phyloP scores from a whole-genome alignment of 1,284 basidiomycete species.

The Trichosporon sp. region DNA sequence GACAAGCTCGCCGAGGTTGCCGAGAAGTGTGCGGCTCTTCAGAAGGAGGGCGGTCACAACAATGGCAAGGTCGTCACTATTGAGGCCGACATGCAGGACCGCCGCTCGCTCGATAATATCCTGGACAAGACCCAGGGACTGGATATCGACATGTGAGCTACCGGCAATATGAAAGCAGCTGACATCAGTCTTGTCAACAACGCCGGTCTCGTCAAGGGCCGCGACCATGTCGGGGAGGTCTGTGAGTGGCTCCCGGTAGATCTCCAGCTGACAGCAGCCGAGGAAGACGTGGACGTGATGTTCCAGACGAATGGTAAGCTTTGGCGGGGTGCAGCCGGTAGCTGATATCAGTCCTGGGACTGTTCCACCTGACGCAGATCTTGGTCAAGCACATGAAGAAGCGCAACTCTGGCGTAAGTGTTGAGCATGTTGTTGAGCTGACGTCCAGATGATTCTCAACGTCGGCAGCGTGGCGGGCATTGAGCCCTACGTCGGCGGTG shows the following conservation, averaged over 20 bases:
- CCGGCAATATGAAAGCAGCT: background rate
- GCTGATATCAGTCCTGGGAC: conserved; percentile 31
- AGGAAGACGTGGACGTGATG: conserved; percentile 57
- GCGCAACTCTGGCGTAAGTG: conserved; percentile 60
- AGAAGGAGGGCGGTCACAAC: conserved; percentile 20
- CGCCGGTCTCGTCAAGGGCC: conserved; percentile 46
- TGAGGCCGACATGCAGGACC: conserved; percentile 39
- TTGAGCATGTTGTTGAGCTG: background rate
- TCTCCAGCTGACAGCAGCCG: conserved; percentile 19
- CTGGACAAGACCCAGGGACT: conserved; percentile 30
- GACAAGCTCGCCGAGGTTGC: conserved; percentile 36
- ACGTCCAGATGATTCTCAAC: conserved; percentile 74
- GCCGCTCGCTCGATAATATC: conserved; percentile 25
- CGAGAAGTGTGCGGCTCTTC: conserved; percentile 24
- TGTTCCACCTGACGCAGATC: conserved; percentile 43
- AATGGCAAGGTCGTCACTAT: conserved; percentile 33
- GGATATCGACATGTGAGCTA: conserved; percentile 39
- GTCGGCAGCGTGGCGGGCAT: conserved; percentile 87
- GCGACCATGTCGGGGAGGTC: conserved; percentile 45
- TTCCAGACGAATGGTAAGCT: conserved; percentile 68
- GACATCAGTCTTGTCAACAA: conserved; percentile 45
- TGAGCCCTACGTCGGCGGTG: conserved; percentile 79
- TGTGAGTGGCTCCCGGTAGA: conserved; percentile 14
- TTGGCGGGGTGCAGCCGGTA: background rate
- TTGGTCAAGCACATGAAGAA: conserved; percentile 72